phyloP scores from a whole-genome alignment of 495 filamentous ascomycete genomes.

The Podospora appendiculata region DNA sequence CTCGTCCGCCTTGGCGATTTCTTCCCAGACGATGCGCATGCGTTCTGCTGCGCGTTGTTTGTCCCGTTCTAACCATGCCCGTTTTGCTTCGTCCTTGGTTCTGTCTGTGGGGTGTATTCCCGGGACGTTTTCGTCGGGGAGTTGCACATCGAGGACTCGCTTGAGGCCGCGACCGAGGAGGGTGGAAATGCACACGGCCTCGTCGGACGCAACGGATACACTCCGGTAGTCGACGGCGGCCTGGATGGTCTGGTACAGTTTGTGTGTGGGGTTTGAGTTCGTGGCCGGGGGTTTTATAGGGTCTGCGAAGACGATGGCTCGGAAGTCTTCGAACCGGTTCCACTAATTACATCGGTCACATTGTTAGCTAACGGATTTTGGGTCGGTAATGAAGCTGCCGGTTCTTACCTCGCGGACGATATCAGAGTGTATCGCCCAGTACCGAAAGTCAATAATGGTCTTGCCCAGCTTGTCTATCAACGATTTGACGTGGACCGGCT shows the following conservation, averaged over 20 bases:
- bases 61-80: too few species aligned
- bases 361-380: too few species aligned
- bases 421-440: constrained; percentile 3
- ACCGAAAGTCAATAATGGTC: not conserved
- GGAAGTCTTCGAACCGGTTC: constrained; percentile 4
- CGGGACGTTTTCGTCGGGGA: not conserved
- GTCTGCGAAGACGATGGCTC: not conserved
- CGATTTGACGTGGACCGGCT: constrained; percentile 6
- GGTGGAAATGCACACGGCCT: constrained; percentile 26
- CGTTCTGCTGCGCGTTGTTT: constrained; percentile 1
- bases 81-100: too few species aligned
- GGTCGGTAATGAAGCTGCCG: too few species aligned
- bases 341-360: not conserved
- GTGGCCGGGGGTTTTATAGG: not conserved
- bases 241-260: constrained; percentile 6
- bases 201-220: constrained; percentile 24
- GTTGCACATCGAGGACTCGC: constrained; percentile 3
- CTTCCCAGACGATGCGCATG: constrained; percentile 16
- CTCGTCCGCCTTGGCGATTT: constrained; percentile 6
- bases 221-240: constrained; percentile 17
- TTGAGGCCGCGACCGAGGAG: constrained; percentile 15
- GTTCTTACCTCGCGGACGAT: not conserved
- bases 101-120: not conserved
- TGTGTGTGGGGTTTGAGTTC: not conserved
- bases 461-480: not conserved